Conservation (phyloP, 2,329 filamentous ascomycete species). For the Fusarium haematococcum region DNA sequence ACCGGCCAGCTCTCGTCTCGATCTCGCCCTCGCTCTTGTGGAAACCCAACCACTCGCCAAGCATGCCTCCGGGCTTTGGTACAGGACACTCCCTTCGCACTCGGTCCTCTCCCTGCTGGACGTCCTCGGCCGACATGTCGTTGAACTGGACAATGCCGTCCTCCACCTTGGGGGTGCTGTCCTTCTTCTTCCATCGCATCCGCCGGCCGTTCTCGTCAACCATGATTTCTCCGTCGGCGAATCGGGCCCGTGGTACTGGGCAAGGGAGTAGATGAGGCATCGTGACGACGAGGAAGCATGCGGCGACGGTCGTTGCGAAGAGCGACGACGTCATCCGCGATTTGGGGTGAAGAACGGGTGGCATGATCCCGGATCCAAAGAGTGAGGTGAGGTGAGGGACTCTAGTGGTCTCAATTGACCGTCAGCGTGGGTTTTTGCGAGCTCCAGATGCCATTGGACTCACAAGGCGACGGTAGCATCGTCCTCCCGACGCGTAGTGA, state of each 20-base stretch:
- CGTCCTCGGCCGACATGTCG: conserved; percentile 52
- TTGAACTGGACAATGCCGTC: conserved; percentile 63
- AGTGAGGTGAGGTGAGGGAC: conserved; percentile 19
- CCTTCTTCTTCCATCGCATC: conserved; percentile 57
- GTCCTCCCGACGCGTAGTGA: conserved; percentile 37
- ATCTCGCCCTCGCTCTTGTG: conserved; percentile 52
- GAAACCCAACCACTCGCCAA: conserved; percentile 82
- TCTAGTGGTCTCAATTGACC: conserved; percentile 45
- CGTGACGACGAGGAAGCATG: conserved; percentile 92
- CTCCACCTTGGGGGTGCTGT: conserved; percentile 52
- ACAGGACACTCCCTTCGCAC: conserved; percentile 85
- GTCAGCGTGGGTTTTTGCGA: conserved; percentile 29
- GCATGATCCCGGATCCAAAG: conserved; percentile 65
- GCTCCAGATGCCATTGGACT: conserved; percentile 40
- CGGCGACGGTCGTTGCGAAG: conserved; percentile 91
- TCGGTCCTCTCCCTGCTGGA: conserved; percentile 52
- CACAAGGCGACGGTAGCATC: conserved; percentile 42
- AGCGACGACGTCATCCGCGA: conserved; percentile 94
- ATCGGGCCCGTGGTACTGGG: conserved; percentile 80
- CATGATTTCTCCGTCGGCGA: conserved; percentile 74
- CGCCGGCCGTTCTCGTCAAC: conserved; percentile 60
- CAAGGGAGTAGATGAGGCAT: conserved; percentile 93
- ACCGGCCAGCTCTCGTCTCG: conserved; percentile 39
- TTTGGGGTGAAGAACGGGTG: conserved; percentile 90
- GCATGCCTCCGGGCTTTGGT: conserved; percentile 85